phyloP scores from a whole-genome alignment of 306 rosid species.

The Trifolium repens region DNA sequence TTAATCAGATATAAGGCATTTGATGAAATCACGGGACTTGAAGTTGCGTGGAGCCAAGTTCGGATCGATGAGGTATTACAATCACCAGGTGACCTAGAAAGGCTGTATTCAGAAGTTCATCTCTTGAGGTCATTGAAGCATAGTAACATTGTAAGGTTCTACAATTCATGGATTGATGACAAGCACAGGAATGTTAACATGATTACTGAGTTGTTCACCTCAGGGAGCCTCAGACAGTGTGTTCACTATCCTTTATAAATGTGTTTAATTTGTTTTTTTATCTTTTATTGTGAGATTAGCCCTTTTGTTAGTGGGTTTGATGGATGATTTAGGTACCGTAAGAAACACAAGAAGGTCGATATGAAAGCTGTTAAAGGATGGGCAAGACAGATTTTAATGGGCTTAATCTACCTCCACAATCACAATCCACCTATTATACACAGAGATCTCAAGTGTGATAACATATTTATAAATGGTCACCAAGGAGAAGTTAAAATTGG shows the following conservation, averaged over 20 bases:
- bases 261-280: slow-evolving; percentile 16
- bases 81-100: slow-evolving; percentile 36
- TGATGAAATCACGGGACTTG: slow-evolving; percentile 20
- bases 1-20: slow-evolving; percentile 29
- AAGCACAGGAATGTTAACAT: slow-evolving; percentile 74
- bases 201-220: slow-evolving; percentile 84
- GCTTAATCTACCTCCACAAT: slow-evolving; percentile 54
- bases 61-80: slow-evolving; percentile 34
- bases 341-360: slow-evolving; percentile 51
- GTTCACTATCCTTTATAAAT: slow-evolving; percentile 29
- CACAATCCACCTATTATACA: slow-evolving; percentile 59
- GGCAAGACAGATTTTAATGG: slow-evolving; percentile 54
- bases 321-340: slow-evolving; percentile 51
- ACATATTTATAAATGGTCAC: slow-evolving; percentile 62
- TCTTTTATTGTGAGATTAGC: slow-evolving; percentile 10
- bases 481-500: slow-evolving; percentile 64
- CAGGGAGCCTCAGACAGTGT: slow-evolving; percentile 34
- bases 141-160: slow-evolving; percentile 71
- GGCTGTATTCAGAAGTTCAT: slow-evolving; percentile 83
- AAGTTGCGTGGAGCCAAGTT: slow-evolving; percentile 34
- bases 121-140: slow-evolving; percentile 72
- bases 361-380: slow-evolving; percentile 54
- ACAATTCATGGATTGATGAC: slow-evolving; percentile 84
- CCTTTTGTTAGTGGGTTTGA: slow-evolving; percentile 36
- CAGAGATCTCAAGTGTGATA: slow-evolving; percentile 60